A percentile compares a stretch with the other conserved stretches of the same genome.
Conservation (phyloP, 176 grass and related monocot species). For the Cenchrus purpureus region DNA sequence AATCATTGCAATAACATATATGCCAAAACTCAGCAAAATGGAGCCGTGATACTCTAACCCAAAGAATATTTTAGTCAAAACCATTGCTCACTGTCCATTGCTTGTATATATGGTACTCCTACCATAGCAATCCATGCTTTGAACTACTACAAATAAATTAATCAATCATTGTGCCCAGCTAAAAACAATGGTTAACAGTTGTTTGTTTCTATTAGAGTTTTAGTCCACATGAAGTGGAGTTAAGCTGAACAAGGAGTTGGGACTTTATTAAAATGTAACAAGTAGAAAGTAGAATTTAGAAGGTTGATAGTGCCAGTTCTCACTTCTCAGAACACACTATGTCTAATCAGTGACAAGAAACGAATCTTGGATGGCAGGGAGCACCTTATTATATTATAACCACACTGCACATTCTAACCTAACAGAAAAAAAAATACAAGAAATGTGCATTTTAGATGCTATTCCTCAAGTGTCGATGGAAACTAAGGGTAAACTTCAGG, state of each 20-base stretch:
- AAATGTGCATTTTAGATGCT: not conserved
- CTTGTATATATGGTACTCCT: not conserved
- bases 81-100: not conserved
- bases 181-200: not conserved
- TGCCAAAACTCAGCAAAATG: not conserved
- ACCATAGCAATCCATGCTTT: not conserved
- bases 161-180: not conserved
- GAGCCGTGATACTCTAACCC: not conserved
- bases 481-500: not conserved
- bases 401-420: not conserved
- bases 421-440: no score
- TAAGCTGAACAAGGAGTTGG: not conserved
- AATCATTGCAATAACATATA: not conserved
- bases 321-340: not conserved
- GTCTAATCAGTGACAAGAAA: not conserved
- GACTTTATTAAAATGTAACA: not conserved
- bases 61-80: not conserved
- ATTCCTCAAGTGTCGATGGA: slow-evolving; percentile 19
- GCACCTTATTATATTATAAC: not conserved
- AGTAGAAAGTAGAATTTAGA: not conserved
- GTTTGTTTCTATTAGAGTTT: not conserved
- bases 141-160: not conserved
- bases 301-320: slow-evolving; percentile 3
- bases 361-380: not conserved
- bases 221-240: not conserved